A percentile compares a stretch with the other conserved stretches of the same genome.
These are phyloP conservation scores for Claviceps digitariae DNA, from an alignment of 2,329 filamentous ascomycete species.

Conservation along the genomic window DNA sequence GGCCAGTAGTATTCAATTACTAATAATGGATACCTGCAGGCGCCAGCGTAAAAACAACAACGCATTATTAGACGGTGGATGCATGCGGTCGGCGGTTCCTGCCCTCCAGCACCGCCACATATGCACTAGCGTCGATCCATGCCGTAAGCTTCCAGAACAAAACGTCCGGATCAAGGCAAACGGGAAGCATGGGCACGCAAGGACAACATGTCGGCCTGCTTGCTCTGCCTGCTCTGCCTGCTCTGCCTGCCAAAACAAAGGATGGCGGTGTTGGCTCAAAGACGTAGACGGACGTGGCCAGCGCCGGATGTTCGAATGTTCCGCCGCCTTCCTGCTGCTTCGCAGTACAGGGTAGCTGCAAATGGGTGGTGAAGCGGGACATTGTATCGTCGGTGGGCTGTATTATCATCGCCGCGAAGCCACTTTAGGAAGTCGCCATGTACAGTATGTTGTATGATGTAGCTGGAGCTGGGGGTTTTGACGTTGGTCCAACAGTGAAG, in stretches of 20 bases:
- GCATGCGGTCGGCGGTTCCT: neutral
- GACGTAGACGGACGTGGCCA: no score
- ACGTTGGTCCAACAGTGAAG: no score
- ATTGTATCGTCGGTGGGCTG: no score
- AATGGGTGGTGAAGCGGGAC: neutral
- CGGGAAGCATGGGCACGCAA: neutral
- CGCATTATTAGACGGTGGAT: neutral
- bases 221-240: no score
- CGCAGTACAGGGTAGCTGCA: neutral
- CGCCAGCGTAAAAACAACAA: neutral
- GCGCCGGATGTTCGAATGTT: no score
- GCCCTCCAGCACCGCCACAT: neutral
- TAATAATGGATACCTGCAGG: neutral
- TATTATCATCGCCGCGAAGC: no score
- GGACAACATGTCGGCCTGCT: neutral
- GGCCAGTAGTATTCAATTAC: no score
- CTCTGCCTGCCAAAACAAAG: no score
- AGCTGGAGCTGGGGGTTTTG: neutral
- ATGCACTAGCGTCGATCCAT: slow-evolving; percentile 18
- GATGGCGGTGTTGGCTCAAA: no score
- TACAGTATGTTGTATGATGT: no score
- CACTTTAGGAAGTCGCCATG: neutral
- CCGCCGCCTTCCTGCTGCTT: neutral
- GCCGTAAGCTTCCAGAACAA: neutral
- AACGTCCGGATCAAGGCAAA: neutral